These are phyloP conservation scores for Boletus bicolor DNA, from an alignment of 768 basidiomycete species.

Conservation along the genomic window DNA sequence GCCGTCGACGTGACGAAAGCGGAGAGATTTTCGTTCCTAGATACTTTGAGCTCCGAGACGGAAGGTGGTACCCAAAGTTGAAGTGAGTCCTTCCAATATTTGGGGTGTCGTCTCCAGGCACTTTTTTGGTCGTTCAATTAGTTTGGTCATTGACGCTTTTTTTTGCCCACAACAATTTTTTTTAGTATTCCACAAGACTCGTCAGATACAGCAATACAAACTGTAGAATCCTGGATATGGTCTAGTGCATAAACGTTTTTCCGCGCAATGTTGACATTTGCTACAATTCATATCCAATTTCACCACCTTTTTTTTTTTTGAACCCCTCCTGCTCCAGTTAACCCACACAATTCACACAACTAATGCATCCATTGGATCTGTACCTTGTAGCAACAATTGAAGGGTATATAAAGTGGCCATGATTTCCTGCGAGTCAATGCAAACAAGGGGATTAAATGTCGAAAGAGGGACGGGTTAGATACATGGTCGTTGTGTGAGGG, in stretches of 20 bases:
- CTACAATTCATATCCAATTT: conserved; percentile 21
- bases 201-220: conserved; percentile 59
- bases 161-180: not conserved
- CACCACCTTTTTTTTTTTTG: conserved; percentile 2
- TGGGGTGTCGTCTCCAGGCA: not conserved
- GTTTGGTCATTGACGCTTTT: not conserved
- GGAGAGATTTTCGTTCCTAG: conserved; percentile 68
- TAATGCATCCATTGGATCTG: conserved; percentile 37
- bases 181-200: conserved; percentile 64
- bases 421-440: conserved; percentile 19
- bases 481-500: not conserved
- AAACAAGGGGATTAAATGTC: conserved; percentile 12
- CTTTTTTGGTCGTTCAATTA: too few species aligned
- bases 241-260: conserved; percentile 18
- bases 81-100: conserved; percentile 42
- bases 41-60: conserved; percentile 77
- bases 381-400: conserved; percentile 40
- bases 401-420: conserved; percentile 34
- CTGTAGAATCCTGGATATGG: conserved; percentile 81
- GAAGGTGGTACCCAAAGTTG: conserved; percentile 82
- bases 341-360: conserved; percentile 26
- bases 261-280: not conserved
- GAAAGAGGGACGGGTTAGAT: not conserved
- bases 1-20: conserved; percentile 68
- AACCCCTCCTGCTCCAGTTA: conserved; percentile 8